Evolutionary conservation across 2,329 filamentous ascomycete species (phyloP).

Genomic region (Hypocrella siamensis): DNA sequence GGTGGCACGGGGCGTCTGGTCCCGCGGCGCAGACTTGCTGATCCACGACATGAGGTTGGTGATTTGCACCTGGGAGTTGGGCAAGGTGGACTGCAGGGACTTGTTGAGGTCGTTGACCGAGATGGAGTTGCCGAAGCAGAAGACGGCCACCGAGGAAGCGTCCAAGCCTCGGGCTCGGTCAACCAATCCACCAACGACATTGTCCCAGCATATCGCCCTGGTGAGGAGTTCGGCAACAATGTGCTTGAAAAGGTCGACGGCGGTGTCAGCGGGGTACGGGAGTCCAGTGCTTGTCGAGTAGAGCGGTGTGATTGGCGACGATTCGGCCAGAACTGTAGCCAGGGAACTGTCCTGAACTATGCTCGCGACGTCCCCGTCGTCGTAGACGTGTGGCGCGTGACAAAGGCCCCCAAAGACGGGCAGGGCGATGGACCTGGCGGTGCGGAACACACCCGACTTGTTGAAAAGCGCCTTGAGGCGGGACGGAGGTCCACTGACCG

Average conservation of each 20-base stretch:
- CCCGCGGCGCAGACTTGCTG: background rate
- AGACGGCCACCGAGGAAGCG: background rate
- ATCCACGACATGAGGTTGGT: too few relatives aligned
- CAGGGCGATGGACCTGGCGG: constrained; percentile 13
- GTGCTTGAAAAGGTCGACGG: constrained; percentile 3
- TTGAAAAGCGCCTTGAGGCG: constrained; percentile 13
- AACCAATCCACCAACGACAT: constrained; percentile 3
- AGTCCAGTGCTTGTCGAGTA: constrained; percentile 5
- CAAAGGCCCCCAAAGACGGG: constrained; percentile 22
- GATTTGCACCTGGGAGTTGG: too few relatives aligned
- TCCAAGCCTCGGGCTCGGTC: background rate
- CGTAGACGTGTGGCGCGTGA: constrained; percentile 25
- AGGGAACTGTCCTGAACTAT: constrained; percentile 9
- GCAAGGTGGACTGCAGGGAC: too few relatives aligned
- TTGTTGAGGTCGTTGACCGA: constrained; percentile 1
- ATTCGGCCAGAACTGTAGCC: background rate
- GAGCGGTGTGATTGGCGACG: background rate
- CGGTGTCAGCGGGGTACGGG: constrained; percentile 3
- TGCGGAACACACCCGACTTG: constrained; percentile 7
- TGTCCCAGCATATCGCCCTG: constrained; percentile 4
- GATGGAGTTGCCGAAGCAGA: constrained; percentile 2
- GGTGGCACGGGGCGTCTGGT: background rate
- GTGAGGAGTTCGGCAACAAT: constrained; percentile 6
- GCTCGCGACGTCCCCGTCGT: constrained; percentile 10
- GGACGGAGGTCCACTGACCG: constrained; percentile 20